A percentile compares a stretch with the other conserved stretches of the same genome.
phyloP scores from a whole-genome alignment of 2,329 filamentous ascomycete species.

The Lasiodiplodia hormozganensis region DNA sequence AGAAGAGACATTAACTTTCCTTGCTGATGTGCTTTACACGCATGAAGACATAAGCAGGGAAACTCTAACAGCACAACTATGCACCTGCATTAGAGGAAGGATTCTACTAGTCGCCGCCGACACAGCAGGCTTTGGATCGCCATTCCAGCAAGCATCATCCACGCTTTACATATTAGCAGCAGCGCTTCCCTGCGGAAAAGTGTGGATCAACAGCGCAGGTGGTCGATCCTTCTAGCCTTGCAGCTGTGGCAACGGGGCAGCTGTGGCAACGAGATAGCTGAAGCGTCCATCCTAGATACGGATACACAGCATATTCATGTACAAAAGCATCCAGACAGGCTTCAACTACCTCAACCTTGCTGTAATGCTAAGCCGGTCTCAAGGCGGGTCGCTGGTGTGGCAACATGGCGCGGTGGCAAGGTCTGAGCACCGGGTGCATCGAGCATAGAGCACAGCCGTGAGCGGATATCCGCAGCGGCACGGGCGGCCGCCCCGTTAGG shows the following conservation, averaged over 20 bases:
- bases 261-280: neutral
- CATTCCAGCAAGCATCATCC: conserved; percentile 17
- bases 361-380: neutral
- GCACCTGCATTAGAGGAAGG: conserved; percentile 5
- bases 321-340: neutral
- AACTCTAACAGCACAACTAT: conserved; percentile 1
- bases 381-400: neutral
- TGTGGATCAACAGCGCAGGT: neutral
- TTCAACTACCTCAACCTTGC: neutral
- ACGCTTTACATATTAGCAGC: conserved; percentile 7
- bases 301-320: neutral
- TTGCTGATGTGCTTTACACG: conserved; percentile 6
- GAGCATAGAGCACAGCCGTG: neutral
- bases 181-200: neutral
- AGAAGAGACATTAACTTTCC: conserved; percentile 4
- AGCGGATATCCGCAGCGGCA: neutral
- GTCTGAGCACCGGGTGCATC: neutral
- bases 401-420: neutral
- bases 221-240: neutral
- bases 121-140: conserved; percentile 1
- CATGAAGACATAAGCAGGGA: neutral
- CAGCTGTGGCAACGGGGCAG: neutral
- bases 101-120: conserved; percentile 5
- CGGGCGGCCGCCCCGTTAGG: conserved; percentile 6
- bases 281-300: neutral